Evolutionary conservation across 352 stramenopile genomes (phyloP), one percentile per base, ranked within the genome.

Genomic region (Phytopythium sindhum): DNA sequence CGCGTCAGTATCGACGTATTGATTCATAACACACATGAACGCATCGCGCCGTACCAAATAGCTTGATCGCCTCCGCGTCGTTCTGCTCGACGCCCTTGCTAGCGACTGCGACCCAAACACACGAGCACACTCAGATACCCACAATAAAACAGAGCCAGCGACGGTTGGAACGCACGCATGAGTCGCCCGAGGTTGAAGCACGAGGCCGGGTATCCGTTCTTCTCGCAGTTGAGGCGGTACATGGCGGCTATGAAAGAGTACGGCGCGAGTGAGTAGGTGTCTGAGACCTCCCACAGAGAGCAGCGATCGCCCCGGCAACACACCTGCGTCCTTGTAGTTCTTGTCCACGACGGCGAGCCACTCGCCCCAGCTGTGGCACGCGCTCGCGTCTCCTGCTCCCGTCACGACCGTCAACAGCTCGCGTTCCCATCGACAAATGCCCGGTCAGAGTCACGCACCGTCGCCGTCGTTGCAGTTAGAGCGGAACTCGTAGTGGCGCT

Each of bases 131-230:
- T 54, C 15, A 37, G 26, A 9, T 37, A 44, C 48, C 39, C 2
- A 33, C 23, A 57, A 26, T 12, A 54, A 26, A 54, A 4, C 44
- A 1, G 21, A 5, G 23, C 9, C 28, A 24, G 2, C 35, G 11
- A 0, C 11, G 29, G 33, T n/a, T 26, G 31, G 19, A 19, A 65
- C 81, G 45, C 75, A 96, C 87, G 73, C 57, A 87, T 88, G 26
- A 96, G 77, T 11, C 86, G 80, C 6, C 88, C 88, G 50, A 95
- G 78, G 63, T 95, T 95, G 67, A 96, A 96, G 61, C 88, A 96
- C 29, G 88, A 96, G 51, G 86, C 86, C 1, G 78, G 64, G 64
- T 95, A 94, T 29, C 72, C 72, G 60, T 90, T 93, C 73, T 90
- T 90, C 53, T 72, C 74, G 69, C 88, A 96, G 66, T 96, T 96